Conservation (phyloP, 2,329 filamentous ascomycete species). For the Penicillium sp. region DNA sequence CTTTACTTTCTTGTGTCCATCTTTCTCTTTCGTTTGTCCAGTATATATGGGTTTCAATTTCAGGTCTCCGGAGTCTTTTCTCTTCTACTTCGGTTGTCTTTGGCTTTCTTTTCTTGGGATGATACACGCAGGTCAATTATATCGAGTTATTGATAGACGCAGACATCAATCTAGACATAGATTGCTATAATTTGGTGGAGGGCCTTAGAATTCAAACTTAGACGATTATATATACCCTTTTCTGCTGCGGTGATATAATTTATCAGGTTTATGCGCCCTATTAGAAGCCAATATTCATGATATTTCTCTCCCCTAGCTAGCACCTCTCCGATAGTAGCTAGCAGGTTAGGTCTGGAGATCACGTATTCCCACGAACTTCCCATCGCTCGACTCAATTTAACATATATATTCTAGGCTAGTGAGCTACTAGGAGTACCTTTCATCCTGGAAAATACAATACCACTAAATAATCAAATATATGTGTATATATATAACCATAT, state of each 20-base stretch:
- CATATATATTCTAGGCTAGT: no score
- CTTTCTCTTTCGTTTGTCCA: constrained; percentile 21
- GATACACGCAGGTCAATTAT: background rate
- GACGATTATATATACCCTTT: background rate
- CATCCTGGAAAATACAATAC: no score
- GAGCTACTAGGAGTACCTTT: no score
- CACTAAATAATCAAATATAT: no score
- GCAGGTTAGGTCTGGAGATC: no score
- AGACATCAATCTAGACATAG: background rate
- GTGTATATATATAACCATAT: no score
- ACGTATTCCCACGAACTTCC: no score
- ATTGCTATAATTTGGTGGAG: background rate
- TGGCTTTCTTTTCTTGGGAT: background rate
- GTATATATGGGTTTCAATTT: constrained; percentile 29
- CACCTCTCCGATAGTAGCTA: no score
- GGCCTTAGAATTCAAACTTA: background rate
- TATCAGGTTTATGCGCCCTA: background rate
- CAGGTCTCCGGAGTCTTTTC: constrained; percentile 12
- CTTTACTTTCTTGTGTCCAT: constrained; percentile 12
- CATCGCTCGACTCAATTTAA: no score
- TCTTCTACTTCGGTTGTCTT: constrained; percentile 8
- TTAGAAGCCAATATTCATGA: background rate
- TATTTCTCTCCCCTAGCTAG: no score
- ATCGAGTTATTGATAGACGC: background rate
- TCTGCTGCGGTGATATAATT: background rate